phyloP scores from a whole-genome alignment of 1,284 basidiomycete species.

The Cutaneotrichosporon sp. region DNA sequence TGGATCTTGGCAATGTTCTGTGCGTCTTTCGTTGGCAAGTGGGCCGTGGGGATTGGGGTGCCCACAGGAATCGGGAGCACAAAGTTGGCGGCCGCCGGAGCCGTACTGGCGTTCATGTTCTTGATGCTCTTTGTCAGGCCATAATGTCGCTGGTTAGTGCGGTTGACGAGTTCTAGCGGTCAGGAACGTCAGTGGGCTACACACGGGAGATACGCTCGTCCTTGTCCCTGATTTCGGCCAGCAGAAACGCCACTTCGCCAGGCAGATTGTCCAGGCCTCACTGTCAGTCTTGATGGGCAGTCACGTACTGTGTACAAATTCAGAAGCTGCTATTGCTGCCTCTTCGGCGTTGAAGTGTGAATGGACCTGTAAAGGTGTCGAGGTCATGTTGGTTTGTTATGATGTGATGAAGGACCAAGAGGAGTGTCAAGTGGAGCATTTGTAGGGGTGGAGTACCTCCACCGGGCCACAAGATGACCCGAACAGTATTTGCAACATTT shows the following conservation, averaged over 20 bases:
- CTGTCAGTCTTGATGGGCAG: background rate
- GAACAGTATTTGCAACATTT: background rate
- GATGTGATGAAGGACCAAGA: background rate
- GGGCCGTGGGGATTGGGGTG: constrained; percentile 36
- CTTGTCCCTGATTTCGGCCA: constrained; percentile 65
- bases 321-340: constrained; percentile 66
- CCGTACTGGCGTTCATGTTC: constrained; percentile 22
- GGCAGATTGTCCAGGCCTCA: constrained; percentile 73
- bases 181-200: constrained; percentile 13
- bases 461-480: background rate
- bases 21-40: constrained; percentile 46
- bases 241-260: constrained; percentile 66
- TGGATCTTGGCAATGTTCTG: constrained; percentile 48
- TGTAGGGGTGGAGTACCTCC: constrained; percentile 4
- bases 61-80: constrained; percentile 36
- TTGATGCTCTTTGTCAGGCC: constrained; percentile 40
- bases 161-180: constrained; percentile 35
- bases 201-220: constrained; percentile 48
- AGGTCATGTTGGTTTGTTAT: background rate
- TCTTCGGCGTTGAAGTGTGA: constrained; percentile 60
- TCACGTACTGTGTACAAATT: constrained; percentile 66
- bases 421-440: constrained; percentile 4
- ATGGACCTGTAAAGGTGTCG: constrained; percentile 33
- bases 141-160: constrained; percentile 45
- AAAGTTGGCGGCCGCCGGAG: constrained; percentile 26